These are phyloP conservation scores for Fusarium penzigii DNA, from an alignment of 2,329 filamentous ascomycete species.

Conservation along the genomic window DNA sequence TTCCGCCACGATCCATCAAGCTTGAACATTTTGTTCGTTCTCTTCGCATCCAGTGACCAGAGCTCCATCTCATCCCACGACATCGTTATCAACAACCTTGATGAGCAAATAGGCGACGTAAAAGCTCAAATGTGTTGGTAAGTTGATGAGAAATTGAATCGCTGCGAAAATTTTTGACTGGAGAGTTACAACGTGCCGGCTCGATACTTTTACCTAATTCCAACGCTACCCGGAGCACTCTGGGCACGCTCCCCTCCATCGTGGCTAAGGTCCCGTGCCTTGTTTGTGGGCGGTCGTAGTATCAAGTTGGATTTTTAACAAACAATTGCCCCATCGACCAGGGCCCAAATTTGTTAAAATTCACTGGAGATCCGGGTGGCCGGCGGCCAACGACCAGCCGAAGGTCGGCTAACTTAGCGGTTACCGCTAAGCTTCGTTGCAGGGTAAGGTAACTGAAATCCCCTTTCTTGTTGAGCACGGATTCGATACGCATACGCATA, in stretches of 20 bases:
- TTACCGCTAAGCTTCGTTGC: constrained; percentile 2
- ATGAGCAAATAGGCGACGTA: constrained; percentile 26
- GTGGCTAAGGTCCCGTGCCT: constrained; percentile 14
- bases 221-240: constrained; percentile 32
- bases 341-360: too few species aligned
- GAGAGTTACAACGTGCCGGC: constrained; percentile 27
- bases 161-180: constrained; percentile 38
- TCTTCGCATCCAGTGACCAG: constrained; percentile 29
- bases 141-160: constrained; percentile 37
- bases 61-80: constrained; percentile 27
- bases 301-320: constrained; percentile 5
- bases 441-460: too few species aligned
- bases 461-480: too few species aligned
- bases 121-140: constrained; percentile 23
- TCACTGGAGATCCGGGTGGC: constrained; percentile 4
- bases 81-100: constrained; percentile 24
- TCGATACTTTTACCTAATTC: constrained; percentile 41
- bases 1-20: constrained; percentile 9
- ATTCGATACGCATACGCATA: too few species aligned
- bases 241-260: constrained; percentile 27
- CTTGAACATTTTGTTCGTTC: constrained; percentile 8
- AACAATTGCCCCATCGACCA: neutral
- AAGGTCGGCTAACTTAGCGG: neutral
- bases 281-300: neutral
- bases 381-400: constrained; percentile 11